Base-by-base conservation (phyloP, 2,329 filamentous ascomycete genomes). In the Trichoderma arundinaceum region DNA sequence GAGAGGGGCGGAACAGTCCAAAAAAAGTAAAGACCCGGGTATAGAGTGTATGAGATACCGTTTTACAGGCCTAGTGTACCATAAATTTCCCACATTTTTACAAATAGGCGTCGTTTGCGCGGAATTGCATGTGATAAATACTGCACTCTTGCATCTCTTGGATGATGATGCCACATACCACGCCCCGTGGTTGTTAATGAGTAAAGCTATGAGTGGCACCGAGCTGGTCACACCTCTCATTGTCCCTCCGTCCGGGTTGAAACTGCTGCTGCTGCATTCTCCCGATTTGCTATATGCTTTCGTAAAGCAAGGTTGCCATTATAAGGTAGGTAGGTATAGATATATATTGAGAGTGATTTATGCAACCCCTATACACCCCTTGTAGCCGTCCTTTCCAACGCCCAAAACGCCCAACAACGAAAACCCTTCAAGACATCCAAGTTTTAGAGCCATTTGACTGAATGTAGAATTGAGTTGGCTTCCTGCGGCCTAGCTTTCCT, bases 41-140 rank as follows among this genome's bases (percentile, higher is more conserved):
- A 84, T 84, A 84, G 82, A 84, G 80, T 84, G 82, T 84, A 84
- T 80, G 79, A 81, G 79, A 83, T 83, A 80, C 80, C 80, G 78
- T 80, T 80, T 72, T 62, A 78, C 74, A 78, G 76, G 77, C 78
- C 78, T 82, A 82, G 80, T 84, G 82, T 84, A 84, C 77, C 82
- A 84, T 84, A 84, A 82, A 82, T 75, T 77, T 75, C 74, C 74
- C 75, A 75, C 77, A 74, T 78, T 78, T 72, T 76, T 74, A 74
- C 65, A 62, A 64, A 72, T 73, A 74, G 71, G 72, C 73, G 57
- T 48, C 22, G 46, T 72, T 70, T 66, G 64, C 59, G 72, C 58
- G 72, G 71, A 74, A 70, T 72, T 75, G 72, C 75, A n/a, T 60
- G 65, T 67, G 65, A 52, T n/a, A 28, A 52, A 51, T 43, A 1